Evolutionary conservation across 2,329 filamentous ascomycete species (phyloP), one percentile per base, ranked within the genome.

Genomic region (Rhynchosporium graminicola): DNA sequence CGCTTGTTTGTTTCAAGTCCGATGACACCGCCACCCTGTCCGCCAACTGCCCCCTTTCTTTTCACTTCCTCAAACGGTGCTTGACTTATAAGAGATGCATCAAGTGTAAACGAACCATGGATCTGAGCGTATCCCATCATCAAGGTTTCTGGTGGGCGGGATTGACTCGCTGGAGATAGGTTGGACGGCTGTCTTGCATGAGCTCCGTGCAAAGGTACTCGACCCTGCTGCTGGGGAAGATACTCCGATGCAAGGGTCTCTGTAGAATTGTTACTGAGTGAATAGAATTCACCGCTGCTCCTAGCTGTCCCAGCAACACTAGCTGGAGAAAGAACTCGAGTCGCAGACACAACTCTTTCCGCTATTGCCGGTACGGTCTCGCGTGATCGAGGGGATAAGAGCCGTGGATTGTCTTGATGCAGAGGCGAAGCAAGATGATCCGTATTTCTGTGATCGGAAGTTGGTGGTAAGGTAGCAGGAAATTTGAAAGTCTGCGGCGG

Each of bases 111-210:
- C 0, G 91, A 93, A 3, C 95, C 95, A 75, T 92, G 90, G 2
- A 98, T 86, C 71, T 99, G 95, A 2, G 91, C 94, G 76, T 96
- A 99, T 0, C 93, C 95, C 95, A 99, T 99, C 87, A 99, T 96
- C 59, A 99, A 78, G 1, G 89, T 88, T 74, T 98, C 93, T 0
- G 91, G 87, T 45, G 80, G 74, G 69, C 78, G 80, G 46, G 79
- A 74, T 52, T 78, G 77, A 65, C 78, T 77, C 63, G 75, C 73
- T 59, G 66, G 75, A 64, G 50, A 77, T 62, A 79, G 67, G 62
- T 75, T 77, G 48, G 82, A 83, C 58, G 76, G 73, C 68, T 79
- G 76, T 57, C 81, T 76, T 50, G 65, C 63, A 61, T 75, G 72
- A 10, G 65, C 58, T 33, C 71, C 71, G 64, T 83, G 78, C 13